Evolutionary conservation across 768 basidiomycete genomes (phyloP).

Genomic region (Lentinula edodes): DNA sequence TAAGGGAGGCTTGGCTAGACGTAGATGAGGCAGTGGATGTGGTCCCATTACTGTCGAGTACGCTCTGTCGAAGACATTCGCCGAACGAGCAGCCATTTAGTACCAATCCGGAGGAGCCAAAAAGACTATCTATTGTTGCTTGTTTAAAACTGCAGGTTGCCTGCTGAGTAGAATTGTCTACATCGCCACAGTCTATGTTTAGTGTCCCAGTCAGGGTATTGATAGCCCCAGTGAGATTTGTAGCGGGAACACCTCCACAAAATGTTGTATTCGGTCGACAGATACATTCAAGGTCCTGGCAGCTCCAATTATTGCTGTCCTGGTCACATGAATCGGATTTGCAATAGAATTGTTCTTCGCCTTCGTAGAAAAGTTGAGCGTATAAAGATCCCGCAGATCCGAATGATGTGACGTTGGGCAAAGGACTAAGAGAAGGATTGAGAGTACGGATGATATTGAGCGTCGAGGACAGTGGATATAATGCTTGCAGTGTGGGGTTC

Average conservation of each 20-base stretch:
- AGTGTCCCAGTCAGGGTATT: constrained; percentile 61
- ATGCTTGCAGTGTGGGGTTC: constrained; percentile 79
- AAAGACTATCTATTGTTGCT: constrained; percentile 53
- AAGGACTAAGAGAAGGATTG: constrained; percentile 61
- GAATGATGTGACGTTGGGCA: constrained; percentile 56
- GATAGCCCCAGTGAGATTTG: constrained; percentile 57
- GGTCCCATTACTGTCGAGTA: constrained; percentile 54
- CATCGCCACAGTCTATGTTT: constrained; percentile 57
- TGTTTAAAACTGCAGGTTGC: constrained; percentile 79
- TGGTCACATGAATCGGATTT: constrained; percentile 67
- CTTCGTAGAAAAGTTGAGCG: constrained; percentile 73
- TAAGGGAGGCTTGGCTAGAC: constrained; percentile 41
- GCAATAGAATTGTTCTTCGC: constrained; percentile 88
- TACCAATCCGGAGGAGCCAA: constrained; percentile 68
- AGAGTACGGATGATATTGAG: constrained; percentile 79
- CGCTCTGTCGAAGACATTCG: constrained; percentile 81
- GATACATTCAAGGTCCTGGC: constrained; percentile 66
- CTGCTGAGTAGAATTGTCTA: constrained; percentile 35
- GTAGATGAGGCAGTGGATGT: constrained; percentile 26
- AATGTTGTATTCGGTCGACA: constrained; percentile 69
- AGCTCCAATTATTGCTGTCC: constrained; percentile 56
- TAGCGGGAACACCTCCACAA: constrained; percentile 51
- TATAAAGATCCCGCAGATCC: constrained; percentile 48
- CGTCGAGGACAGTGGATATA: constrained; percentile 67
- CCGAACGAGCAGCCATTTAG: constrained; percentile 77